Conservation (phyloP, 2,329 filamentous ascomycete species). For the Ramularia collo-cygni region DNA sequence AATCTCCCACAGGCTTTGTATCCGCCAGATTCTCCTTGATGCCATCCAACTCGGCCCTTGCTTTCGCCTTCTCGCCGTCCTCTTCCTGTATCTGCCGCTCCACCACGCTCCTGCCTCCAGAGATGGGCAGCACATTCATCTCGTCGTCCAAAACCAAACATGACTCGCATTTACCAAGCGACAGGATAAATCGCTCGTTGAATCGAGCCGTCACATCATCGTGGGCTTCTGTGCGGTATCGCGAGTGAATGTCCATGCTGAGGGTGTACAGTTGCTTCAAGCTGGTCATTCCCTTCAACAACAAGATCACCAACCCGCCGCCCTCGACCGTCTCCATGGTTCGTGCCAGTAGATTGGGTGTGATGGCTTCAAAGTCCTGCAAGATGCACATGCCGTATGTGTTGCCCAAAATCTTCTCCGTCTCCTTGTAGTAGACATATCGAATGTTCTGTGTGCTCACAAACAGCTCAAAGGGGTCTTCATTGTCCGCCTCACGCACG, state of each 20-base stretch:
- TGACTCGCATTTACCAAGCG: conserved; percentile 86
- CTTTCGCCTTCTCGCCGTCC: conserved; percentile 61
- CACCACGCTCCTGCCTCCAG: conserved; percentile 84
- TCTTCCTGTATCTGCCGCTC: conserved; percentile 72
- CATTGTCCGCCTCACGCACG: conserved; percentile 81
- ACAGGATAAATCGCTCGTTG: conserved; percentile 95
- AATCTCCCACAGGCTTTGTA: conserved; percentile 74
- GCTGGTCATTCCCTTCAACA: conserved; percentile 94
- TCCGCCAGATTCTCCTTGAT: conserved; percentile 86
- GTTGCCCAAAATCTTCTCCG: conserved; percentile 95
- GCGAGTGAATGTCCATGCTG: conserved; percentile 95
- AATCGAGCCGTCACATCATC: conserved; percentile 91
- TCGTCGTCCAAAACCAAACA: conserved; percentile 97
- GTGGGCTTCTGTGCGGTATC: conserved; percentile 94
- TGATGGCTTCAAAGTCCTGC: conserved; percentile 96
- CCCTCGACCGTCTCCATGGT: conserved; percentile 98
- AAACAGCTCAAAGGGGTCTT: conserved; percentile 96
- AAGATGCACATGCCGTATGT: conserved; percentile 98
- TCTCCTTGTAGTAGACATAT: conserved; percentile 99
- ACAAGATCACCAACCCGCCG: conserved; percentile 79
- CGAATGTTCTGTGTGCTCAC: conserved; percentile 94
- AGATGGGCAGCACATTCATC: conserved; percentile 93
- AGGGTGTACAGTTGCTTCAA: conserved; percentile 95
- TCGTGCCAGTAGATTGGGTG: conserved; percentile 88
- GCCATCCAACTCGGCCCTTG: conserved; percentile 67